Evolutionary conservation across 2,329 filamentous ascomycete species (phyloP).

Genomic region (Xylariaceae sp.): DNA sequence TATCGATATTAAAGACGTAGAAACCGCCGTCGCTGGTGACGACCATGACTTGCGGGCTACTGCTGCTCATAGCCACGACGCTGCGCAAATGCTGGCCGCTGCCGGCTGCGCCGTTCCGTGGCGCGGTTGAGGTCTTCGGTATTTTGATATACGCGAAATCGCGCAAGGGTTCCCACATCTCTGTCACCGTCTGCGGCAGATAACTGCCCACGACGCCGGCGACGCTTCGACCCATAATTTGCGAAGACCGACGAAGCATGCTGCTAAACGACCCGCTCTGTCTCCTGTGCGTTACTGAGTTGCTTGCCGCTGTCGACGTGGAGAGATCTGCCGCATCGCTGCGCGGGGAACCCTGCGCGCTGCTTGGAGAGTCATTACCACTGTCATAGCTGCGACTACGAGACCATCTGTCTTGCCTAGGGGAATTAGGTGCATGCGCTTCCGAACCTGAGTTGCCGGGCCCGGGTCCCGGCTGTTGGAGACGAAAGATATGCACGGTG

Average conservation of each 20-base stretch:
- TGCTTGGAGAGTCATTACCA: slow-evolving; percentile 54
- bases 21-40: slow-evolving; percentile 95
- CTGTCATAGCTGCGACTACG: slow-evolving; percentile 59
- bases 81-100: slow-evolving; percentile 65
- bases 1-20: slow-evolving; percentile 92
- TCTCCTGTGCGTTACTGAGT: slow-evolving; percentile 44
- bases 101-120: slow-evolving; percentile 28
- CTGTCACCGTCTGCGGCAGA: slow-evolving; percentile 87
- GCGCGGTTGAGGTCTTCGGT: slow-evolving; percentile 58
- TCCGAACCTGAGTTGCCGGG: slow-evolving; percentile 41
- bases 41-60: slow-evolving; percentile 94
- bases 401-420: slow-evolving; percentile 54
- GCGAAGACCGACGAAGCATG: slow-evolving; percentile 90
- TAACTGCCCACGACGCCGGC: slow-evolving; percentile 90
- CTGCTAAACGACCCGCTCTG: slow-evolving; percentile 82
- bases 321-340: slow-evolving; percentile 50
- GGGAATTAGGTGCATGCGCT: slow-evolving; percentile 45
- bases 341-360: slow-evolving; percentile 47
- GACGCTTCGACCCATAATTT: slow-evolving; percentile 87
- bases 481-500: slow-evolving; percentile 93
- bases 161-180: slow-evolving; percentile 94
- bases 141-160: slow-evolving; percentile 98
- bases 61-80: slow-evolving; percentile 97
- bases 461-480: slow-evolving; percentile 53
- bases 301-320: slow-evolving; percentile 31